Conservation (phyloP, 371 early-diverging fungal species). For the Mucor circinelloides region DNA sequence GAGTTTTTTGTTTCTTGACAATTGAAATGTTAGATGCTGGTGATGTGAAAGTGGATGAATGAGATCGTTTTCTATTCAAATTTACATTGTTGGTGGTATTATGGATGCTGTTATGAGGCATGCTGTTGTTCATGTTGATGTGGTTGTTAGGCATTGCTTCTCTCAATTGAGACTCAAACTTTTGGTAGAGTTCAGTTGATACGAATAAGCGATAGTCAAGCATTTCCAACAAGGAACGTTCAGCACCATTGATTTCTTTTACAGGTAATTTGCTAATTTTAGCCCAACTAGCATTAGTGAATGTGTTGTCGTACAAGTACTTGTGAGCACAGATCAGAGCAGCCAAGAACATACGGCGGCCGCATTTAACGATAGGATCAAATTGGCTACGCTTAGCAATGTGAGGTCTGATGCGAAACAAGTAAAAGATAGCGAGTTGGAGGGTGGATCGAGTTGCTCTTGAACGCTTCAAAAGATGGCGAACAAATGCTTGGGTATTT, state of each 20-base stretch:
- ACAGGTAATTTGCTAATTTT: slow-evolving; percentile 75
- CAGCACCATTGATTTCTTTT: slow-evolving; percentile 74
- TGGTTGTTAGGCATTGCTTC: slow-evolving; percentile 16
- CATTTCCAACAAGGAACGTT: slow-evolving; percentile 68
- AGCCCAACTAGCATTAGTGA: slow-evolving; percentile 82
- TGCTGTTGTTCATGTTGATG: not conserved
- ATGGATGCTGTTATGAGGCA: not conserved
- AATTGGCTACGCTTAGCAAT: slow-evolving; percentile 38
- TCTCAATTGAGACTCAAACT: slow-evolving; percentile 29
- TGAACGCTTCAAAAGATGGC: slow-evolving; percentile 77
- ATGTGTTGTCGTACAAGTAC: slow-evolving; percentile 79
- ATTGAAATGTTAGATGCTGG: not conserved
- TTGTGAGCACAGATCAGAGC: slow-evolving; percentile 80
- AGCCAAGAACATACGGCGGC: slow-evolving; percentile 82
- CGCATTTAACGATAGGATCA: slow-evolving; percentile 57
- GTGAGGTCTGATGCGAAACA: slow-evolving; percentile 59
- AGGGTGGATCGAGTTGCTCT: slow-evolving; percentile 80
- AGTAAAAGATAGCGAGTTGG: slow-evolving; percentile 75
- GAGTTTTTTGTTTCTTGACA: slow-evolving; percentile 17
- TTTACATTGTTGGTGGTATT: slow-evolving; percentile 6
- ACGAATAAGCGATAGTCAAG: slow-evolving; percentile 78
- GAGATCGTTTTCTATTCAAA: slow-evolving; percentile 4
- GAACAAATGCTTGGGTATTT: slow-evolving; percentile 70
- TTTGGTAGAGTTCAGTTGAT: slow-evolving; percentile 51
- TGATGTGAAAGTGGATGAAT: not conserved